Evolutionary conservation across 306 rosid species (phyloP), one percentile per base, ranked within the genome.

Genomic region (Quercus ilex): DNA sequence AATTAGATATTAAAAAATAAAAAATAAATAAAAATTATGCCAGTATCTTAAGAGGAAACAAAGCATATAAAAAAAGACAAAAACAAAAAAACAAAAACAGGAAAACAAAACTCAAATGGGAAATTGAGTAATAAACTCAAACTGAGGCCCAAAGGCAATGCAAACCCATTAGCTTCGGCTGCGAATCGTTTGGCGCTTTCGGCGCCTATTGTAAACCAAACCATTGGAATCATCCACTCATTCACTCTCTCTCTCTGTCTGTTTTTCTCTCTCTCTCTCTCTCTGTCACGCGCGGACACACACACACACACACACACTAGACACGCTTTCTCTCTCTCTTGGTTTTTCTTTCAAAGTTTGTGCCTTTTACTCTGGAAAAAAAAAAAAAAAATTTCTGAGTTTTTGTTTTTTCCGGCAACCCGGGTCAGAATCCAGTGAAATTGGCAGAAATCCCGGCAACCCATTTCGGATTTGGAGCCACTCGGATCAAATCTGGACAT

Each of bases 131-230:
- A 31, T 28, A 64, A 64, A 64, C 11, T 5, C 46, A 3, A 31
- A 30, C 20, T 35, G 21, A 17, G 43, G 31, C 17, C 9, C 70
- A 28, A 28, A 30, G 41, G 17, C 5, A 6, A 30, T 5, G 43
- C 41, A 64, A 64, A 41, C 31, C 52, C 23, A 77, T n/a, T 38
- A 77, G 57, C 74, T 23, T 58, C 62, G 80, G 79, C 62, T 79
- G 43, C 85, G 80, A 72, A 71, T 73, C 63, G 83, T 81, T 87
- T 85, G 89, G 90, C 92, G 90, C 83, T 85, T 82, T 87, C 85
- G 76, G 57, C 92, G 95, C 70, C 65, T 76, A 53, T 76, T 30
- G 79, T 71, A 41, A 41, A 71, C 83, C 74, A 69, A 74, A 72
- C 75, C 79, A 80, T 73, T 57, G 17, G 82, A 88, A 77, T 80